phyloP scores from a whole-genome alignment of 1,139 yeast species.

The Nadsonia starkeyi-henricii region DNA sequence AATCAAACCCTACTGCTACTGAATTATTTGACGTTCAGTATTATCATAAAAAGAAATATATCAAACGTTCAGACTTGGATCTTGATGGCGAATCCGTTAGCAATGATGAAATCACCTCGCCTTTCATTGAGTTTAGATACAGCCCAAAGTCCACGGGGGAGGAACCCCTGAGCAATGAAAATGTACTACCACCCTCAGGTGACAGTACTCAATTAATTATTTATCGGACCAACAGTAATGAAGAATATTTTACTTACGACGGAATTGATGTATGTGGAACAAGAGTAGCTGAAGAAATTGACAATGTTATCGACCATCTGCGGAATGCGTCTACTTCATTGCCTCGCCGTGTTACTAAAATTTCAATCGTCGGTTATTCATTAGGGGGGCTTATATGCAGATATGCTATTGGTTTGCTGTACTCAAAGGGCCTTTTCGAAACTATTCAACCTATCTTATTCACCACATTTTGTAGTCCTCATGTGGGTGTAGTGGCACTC shows the following conservation, averaged over 20 bases:
- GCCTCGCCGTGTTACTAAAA: slow-evolving; percentile 13
- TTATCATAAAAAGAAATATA: background rate
- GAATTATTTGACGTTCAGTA: background rate
- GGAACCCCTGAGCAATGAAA: background rate
- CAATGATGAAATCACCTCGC: background rate
- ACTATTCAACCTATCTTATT: slow-evolving; percentile 28
- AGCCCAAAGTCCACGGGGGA: background rate
- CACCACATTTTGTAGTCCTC: slow-evolving; percentile 74
- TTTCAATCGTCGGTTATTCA: slow-evolving; percentile 57
- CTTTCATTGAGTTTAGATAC: slow-evolving; percentile 1
- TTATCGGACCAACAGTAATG: slow-evolving; percentile 48
- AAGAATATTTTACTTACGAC: slow-evolving; percentile 61
- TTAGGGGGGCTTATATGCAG: slow-evolving; percentile 71
- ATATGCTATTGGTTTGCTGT: slow-evolving; percentile 61
- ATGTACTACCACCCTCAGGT: slow-evolving; percentile 6
- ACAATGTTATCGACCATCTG: slow-evolving; percentile 30
- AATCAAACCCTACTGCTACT: background rate
- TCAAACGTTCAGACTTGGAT: background rate
- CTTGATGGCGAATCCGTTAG: background rate
- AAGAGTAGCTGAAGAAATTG: slow-evolving; percentile 57
- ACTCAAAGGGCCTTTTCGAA: slow-evolving; percentile 40
- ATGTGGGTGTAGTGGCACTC: slow-evolving; percentile 63
- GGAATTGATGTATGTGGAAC: slow-evolving; percentile 79
- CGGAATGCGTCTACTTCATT: slow-evolving; percentile 9
- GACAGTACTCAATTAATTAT: slow-evolving; percentile 25